phyloP scores from a whole-genome alignment of 139 green algal genomes.

The Gonium pectorale region DNA sequence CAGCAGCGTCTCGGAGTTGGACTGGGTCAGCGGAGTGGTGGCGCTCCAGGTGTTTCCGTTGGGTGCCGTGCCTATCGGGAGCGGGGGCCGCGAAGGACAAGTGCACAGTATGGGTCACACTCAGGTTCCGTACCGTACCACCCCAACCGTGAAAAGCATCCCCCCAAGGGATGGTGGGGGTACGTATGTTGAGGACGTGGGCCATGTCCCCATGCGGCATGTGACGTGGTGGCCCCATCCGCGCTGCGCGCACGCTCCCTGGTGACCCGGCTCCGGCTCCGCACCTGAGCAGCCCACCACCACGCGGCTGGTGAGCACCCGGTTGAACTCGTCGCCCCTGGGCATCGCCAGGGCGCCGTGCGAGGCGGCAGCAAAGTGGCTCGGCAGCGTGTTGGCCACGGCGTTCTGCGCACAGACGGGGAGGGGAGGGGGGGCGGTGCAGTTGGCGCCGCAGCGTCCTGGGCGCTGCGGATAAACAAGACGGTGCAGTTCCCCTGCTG shows the following conservation, averaged over 20 bases:
- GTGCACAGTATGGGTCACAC: too few species aligned
- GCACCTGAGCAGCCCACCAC: not conserved
- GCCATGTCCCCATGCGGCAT: not conserved
- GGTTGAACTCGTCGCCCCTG: not conserved
- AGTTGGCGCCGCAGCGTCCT: too few species aligned
- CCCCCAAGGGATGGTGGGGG: too few species aligned
- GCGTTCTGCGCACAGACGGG: not conserved
- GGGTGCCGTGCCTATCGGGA: too few species aligned
- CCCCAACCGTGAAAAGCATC: too few species aligned
- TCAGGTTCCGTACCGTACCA: too few species aligned
- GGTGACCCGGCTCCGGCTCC: not conserved
- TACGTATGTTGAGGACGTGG: not conserved
- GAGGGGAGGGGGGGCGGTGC: too few species aligned
- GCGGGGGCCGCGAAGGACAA: too few species aligned
- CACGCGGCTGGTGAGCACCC: not conserved
- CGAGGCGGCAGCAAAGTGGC: not conserved
- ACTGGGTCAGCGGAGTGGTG: too few species aligned
- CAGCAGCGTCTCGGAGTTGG: too few species aligned
- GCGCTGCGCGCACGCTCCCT: not conserved
- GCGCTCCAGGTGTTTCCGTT: too few species aligned
- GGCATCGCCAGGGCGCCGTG: not conserved
- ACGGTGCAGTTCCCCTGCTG: not conserved
- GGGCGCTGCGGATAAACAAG: not conserved
- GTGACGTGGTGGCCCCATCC: too few species aligned
- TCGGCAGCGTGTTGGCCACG: not conserved